Evolutionary conservation across 176 grass and related monocot species (phyloP).

Genomic region (Puya raimondii): DNA sequence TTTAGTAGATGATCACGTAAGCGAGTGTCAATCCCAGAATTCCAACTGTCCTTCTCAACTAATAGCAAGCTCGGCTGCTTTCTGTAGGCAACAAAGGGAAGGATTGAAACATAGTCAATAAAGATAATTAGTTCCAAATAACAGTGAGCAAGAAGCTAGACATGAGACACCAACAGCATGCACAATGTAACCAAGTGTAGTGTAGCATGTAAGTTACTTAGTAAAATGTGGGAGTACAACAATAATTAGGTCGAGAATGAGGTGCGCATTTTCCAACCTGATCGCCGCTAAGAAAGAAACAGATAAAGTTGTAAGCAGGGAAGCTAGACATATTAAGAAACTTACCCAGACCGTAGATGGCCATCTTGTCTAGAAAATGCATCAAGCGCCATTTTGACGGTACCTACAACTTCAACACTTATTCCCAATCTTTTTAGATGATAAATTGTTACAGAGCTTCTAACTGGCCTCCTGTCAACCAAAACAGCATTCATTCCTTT

Average conservation of each 20-base stretch:
- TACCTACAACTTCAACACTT: conserved; percentile 51
- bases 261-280: background rate
- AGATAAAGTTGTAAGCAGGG: background rate
- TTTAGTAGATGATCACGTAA: conserved; percentile 39
- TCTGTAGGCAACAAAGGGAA: conserved; percentile 18
- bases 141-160: background rate
- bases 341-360: conserved; percentile 35
- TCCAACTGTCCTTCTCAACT: conserved; percentile 70
- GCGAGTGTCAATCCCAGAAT: conserved; percentile 27
- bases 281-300: background rate
- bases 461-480: conserved; percentile 59
- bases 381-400: conserved; percentile 36
- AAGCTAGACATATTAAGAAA: conserved; percentile 4
- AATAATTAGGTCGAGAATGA: background rate
- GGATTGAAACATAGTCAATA: background rate
- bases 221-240: background rate
- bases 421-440: conserved; percentile 85
- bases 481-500: conserved; percentile 66
- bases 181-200: background rate
- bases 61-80: conserved; percentile 46
- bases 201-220: background rate
- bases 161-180: background rate
- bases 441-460: conserved; percentile 74
- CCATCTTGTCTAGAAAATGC: conserved; percentile 52
- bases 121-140: background rate